Percentiles rank a stretch among this genome's conserved stretches.
Evolutionary conservation across 2,329 filamentous ascomycete species (phyloP).

Genomic region (Chrysosporium keratinophilum): DNA sequence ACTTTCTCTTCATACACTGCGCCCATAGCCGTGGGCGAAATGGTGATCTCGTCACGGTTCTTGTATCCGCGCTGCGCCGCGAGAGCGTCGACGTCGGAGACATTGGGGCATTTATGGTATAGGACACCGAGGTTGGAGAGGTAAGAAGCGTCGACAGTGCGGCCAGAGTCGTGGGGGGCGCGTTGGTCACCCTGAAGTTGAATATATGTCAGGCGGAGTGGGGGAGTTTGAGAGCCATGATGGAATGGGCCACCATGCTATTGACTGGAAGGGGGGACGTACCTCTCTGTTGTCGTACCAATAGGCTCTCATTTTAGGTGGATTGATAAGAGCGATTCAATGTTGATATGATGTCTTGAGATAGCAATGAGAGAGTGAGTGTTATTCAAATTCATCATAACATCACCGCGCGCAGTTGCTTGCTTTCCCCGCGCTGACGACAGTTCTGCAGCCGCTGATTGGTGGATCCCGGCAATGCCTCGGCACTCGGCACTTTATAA

Average conservation of each 20-base stretch:
- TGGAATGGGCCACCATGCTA: not conserved
- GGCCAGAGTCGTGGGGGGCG: slow-evolving; percentile 75
- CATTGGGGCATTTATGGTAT: slow-evolving; percentile 57
- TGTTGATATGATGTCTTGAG: not conserved
- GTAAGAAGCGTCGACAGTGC: slow-evolving; percentile 52
- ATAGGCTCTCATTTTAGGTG: slow-evolving; percentile 54
- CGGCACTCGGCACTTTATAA: slow-evolving; percentile 1
- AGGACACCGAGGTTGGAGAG: slow-evolving; percentile 68
- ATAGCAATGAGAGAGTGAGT: not conserved
- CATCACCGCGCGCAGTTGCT: not conserved
- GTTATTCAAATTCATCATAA: not conserved
- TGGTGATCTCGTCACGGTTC: slow-evolving; percentile 87
- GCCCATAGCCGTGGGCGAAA: slow-evolving; percentile 78
- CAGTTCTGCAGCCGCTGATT: not conserved
- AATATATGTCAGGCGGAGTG: slow-evolving; percentile 12
- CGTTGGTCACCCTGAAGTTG: slow-evolving; percentile 75
- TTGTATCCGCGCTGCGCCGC: slow-evolving; percentile 71
- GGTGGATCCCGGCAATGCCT: not conserved
- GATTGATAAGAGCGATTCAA: not conserved
- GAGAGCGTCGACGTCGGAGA: slow-evolving; percentile 61
- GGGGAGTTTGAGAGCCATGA: not conserved
- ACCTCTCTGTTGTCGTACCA: slow-evolving; percentile 59
- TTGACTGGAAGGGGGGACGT: slow-evolving; percentile 17
- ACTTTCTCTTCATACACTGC: slow-evolving; percentile 86
- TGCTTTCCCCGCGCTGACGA: slow-evolving; percentile 10